Conservation (phyloP, 2,329 filamentous ascomycete genomes). For the Fusarium sp. region DNA sequence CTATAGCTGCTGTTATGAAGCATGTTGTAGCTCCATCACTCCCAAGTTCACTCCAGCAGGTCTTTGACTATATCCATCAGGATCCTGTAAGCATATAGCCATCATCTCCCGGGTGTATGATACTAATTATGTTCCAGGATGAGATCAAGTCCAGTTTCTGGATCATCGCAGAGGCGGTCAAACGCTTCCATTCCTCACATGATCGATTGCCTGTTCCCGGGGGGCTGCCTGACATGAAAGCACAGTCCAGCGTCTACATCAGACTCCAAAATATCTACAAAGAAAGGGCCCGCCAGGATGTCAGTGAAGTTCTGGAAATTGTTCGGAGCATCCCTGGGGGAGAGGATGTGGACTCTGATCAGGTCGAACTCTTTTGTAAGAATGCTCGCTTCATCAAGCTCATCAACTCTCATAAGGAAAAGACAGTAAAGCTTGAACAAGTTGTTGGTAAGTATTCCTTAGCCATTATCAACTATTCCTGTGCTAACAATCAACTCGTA, state of each 20-base stretch:
- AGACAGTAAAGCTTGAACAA: constrained; percentile 61
- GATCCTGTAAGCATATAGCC: constrained; percentile 58
- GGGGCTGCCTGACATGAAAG: constrained; percentile 96
- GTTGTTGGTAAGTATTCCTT: constrained; percentile 62
- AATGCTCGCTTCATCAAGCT: constrained; percentile 94
- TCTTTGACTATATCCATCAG: constrained; percentile 75
- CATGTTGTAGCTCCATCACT: constrained; percentile 77
- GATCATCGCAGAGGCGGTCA: constrained; percentile 85
- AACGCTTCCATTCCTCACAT: constrained; percentile 79
- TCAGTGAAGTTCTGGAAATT: constrained; percentile 75
- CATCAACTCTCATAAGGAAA: constrained; percentile 67
- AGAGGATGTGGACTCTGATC: constrained; percentile 70
- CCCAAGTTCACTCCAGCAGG: constrained; percentile 75
- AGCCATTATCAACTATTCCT: neutral
- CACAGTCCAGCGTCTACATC: constrained; percentile 89
- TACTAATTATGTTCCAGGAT: constrained; percentile 44
- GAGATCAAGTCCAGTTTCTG: constrained; percentile 77
- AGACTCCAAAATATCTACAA: constrained; percentile 94
- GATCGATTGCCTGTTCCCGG: constrained; percentile 84
- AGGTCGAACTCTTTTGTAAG: constrained; percentile 94
- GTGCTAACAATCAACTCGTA: constrained; percentile 45
- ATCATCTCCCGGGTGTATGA: neutral
- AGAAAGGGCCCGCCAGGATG: constrained; percentile 81
- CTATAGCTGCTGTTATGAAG: constrained; percentile 86
- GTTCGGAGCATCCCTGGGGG: constrained; percentile 66